These are phyloP conservation scores for Fraxinus excelsior DNA, from an alignment of 257 asterid genomes.

Conservation along the genomic window DNA sequence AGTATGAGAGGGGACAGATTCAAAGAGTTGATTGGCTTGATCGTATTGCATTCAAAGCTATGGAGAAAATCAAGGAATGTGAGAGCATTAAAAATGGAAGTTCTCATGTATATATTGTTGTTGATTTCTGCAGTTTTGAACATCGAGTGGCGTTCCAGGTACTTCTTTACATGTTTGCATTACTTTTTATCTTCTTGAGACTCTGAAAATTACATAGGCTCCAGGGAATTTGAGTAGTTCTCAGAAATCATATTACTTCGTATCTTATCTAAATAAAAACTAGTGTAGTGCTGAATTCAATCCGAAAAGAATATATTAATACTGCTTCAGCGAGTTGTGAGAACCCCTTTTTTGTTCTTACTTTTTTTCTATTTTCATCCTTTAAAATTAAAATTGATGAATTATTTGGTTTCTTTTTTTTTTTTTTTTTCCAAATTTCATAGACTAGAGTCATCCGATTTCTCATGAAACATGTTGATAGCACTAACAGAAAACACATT, in stretches of 20 bases:
- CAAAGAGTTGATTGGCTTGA: constrained; percentile 98
- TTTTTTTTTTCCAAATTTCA: no score
- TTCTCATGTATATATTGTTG: constrained; percentile 73
- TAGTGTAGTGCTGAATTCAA: not conserved
- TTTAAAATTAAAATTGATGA: no score
- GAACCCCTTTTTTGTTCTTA: not conserved
- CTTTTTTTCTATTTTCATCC: not conserved
- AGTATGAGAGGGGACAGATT: constrained; percentile 93
- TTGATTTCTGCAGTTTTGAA: constrained; percentile 93
- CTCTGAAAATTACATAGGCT: constrained; percentile 14
- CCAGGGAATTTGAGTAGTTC: not conserved
- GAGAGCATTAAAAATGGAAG: constrained; percentile 78
- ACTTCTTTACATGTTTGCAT: constrained; percentile 15
- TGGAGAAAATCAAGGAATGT: constrained; percentile 88
- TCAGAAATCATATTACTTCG: not conserved
- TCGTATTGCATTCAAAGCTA: constrained; percentile 82
- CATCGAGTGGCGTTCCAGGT: constrained; percentile 99
- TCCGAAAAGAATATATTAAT: not conserved
- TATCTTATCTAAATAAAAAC: not conserved
- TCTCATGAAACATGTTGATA: no score
- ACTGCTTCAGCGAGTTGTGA: not conserved
- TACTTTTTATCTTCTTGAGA: constrained; percentile 10
- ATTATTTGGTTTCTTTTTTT: no score
- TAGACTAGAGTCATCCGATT: not conserved
- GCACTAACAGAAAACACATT: not conserved